phyloP scores from a whole-genome alignment of 805 yeast species.

The Candida morakotiae region DNA sequence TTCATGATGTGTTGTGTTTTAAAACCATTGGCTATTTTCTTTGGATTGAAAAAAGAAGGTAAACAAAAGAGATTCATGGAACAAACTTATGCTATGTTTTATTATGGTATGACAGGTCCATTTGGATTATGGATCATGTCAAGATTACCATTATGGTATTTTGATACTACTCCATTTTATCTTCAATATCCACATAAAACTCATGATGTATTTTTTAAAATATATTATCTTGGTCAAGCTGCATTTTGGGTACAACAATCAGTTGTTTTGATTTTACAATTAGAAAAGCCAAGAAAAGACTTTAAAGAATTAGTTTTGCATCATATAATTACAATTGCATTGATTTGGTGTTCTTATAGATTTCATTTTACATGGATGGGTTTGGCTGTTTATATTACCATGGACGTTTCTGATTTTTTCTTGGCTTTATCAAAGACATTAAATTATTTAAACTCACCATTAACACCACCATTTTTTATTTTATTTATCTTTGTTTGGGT shows the following conservation, averaged over 20 bases:
- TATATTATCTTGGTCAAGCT: slow-evolving; percentile 87
- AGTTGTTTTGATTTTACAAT: slow-evolving; percentile 70
- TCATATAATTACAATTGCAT: slow-evolving; percentile 84
- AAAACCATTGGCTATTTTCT: slow-evolving; percentile 59
- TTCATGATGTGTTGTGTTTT: slow-evolving; percentile 81
- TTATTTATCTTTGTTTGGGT: slow-evolving; percentile 76
- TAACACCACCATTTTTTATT: slow-evolving; percentile 61
- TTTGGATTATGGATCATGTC: slow-evolving; percentile 85
- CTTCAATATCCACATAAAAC: slow-evolving; percentile 76
- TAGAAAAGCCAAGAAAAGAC: slow-evolving; percentile 95
- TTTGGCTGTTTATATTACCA: slow-evolving; percentile 80
- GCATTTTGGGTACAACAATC: slow-evolving; percentile 98
- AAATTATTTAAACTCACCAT: slow-evolving; percentile 71
- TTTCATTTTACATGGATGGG: slow-evolving; percentile 98
- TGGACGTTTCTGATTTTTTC: slow-evolving; percentile 94
- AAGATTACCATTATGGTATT: slow-evolving; percentile 80
- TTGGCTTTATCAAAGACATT: slow-evolving; percentile 80
- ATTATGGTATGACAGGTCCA: slow-evolving; percentile 79
- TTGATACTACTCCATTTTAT: slow-evolving; percentile 80
- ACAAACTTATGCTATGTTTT: slow-evolving; percentile 80
- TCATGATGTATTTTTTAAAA: slow-evolving; percentile 66
- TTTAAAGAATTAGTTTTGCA: slow-evolving; percentile 87
- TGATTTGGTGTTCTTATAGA: slow-evolving; percentile 82
- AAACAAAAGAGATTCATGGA: slow-evolving; percentile 85
- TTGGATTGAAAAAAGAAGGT: slow-evolving; percentile 48